Base-by-base conservation (phyloP, 495 filamentous ascomycete genomes). In the Penicillium coffeae region DNA sequence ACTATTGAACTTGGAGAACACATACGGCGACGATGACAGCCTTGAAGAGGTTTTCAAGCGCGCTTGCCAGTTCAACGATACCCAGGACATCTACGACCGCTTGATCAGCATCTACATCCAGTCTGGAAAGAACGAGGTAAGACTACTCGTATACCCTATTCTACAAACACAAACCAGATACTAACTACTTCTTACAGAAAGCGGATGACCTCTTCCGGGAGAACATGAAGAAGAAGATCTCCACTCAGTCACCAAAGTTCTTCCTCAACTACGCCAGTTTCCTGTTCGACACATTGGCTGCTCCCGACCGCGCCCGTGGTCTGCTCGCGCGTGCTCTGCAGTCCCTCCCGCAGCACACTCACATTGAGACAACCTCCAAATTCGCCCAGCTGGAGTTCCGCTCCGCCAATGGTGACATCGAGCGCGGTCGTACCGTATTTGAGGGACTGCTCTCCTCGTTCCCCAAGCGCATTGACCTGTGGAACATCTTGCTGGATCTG, bases 251-350 rank as follows among this genome's bases (percentile, higher is more conserved):
- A 9, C 83, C 85, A 14, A 76, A 84, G 38, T 82, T 96, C 64
- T 96, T 88, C 85, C 71, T 89, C 72, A 96, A 96, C 75, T 96
- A 96, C 68, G 92, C 91, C 36, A 87, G 83, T 60, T 96, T 96
- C 82, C 79, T 97, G 33, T 84, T 92, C 71, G 80, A 81, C 43
- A 85, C 77, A 20, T 67, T 80, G 38, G 72, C 77, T 49, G 74
- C 78, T n/a, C 81, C 87, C 0, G 83, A 85, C 15, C 80, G 84
- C 22, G 91, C 85, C 12, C 87, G 91, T 33, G 82, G 78, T 0
- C 76, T 97, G 6, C 82, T 96, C n/a, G 77, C 84, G 9, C 87
- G 93, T 42, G 93, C 94, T 22, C 81, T 85, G 25, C 90, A 97
- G 70, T 85, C 88, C 6, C 81, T 98, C 13, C 86, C 84, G 45